Evolutionary conservation across 2,329 filamentous ascomycete species (phyloP).

Genomic region (Colletotrichum australisinense): DNA sequence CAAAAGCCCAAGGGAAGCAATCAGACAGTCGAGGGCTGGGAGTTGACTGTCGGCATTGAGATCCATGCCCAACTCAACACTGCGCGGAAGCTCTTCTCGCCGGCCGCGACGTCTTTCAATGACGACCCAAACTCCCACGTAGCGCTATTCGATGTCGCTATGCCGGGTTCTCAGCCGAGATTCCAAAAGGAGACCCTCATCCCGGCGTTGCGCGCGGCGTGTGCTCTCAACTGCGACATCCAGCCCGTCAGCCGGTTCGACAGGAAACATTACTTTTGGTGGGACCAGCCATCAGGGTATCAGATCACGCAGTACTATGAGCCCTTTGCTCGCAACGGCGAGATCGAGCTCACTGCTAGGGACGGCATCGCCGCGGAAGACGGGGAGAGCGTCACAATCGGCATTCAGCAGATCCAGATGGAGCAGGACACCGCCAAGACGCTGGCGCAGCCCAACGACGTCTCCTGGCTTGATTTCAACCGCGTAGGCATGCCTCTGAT

Average conservation of each 20-base stretch:
- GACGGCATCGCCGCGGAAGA: slow-evolving; percentile 85
- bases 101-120: slow-evolving; percentile 72
- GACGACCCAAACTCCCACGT: slow-evolving; percentile 87
- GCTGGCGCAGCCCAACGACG: slow-evolving; percentile 77
- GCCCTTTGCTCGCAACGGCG: slow-evolving; percentile 76
- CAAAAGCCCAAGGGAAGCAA: slow-evolving; percentile 58
- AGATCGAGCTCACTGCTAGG: slow-evolving; percentile 75
- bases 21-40: slow-evolving; percentile 78
- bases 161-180: slow-evolving; percentile 87
- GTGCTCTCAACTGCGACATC: slow-evolving; percentile 84
- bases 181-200: slow-evolving; percentile 88
- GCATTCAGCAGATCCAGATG: slow-evolving; percentile 94
- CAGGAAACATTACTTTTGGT: slow-evolving; percentile 98
- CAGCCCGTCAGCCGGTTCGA: slow-evolving; percentile 87
- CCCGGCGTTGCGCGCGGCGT: slow-evolving; percentile 88
- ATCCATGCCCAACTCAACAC: slow-evolving; percentile 98
- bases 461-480: slow-evolving; percentile 91
- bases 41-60: slow-evolving; percentile 95
- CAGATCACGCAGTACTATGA: slow-evolving; percentile 98
- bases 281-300: slow-evolving; percentile 96
- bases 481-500: slow-evolving; percentile 90
- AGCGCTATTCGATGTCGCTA: slow-evolving; percentile 86
- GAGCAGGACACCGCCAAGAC: slow-evolving; percentile 99
- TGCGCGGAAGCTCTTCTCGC: slow-evolving; percentile 87
- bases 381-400: slow-evolving; percentile 76